Base-by-base conservation (phyloP, 352 stramenopile genomes). In the Plasmopara muralis region DNA sequence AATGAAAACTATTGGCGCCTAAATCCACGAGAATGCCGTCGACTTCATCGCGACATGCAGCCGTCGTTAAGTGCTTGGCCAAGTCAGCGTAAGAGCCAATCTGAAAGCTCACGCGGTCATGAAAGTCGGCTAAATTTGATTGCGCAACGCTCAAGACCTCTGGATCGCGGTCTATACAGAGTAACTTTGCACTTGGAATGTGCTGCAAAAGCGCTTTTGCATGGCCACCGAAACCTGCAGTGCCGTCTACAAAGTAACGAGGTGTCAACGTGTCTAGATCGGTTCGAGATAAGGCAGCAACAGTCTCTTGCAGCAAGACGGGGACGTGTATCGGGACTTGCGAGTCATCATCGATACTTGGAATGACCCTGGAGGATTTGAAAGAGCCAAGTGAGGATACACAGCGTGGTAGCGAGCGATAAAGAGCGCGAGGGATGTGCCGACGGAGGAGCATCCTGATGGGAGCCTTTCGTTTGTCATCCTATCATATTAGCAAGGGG, bases 1-100 rank as follows among this genome's bases (percentile, higher is more conserved):
- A 86, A 64, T 92, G 82, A 49, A 85, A 87, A 57, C 82, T 92
- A 52, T 92, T 92, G 29, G 77, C 82, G 9, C 82, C 82, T 9
- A 92, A 70, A 56, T 92, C 82, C 29, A 92, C 77, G 41, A 87
- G 62, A 49, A 88, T 77, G 35, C 82, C 82, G 39, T 85, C 69
- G 5, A 89, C 79, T 38, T 73, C 42, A 7, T 47, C 29, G 4
- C 75, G 73, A 42, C 89, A 87, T 6, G 55, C 62, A 12, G 60
- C 59, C 15, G 47, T 42, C 0, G 53, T 33, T 41, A 92, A 62
- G 43, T 83, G 71, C 5, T 31, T 47, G 0, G 45, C 31, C 10
- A 89, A 60, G 15, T 88, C 66, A 16, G 63, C 66, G 61, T 86
- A 92, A 33, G 82, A 89, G 28, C 82, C 77, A 28, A 55, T 52